A percentile compares a stretch with the other conserved stretches of the same genome.
phyloP scores from a whole-genome alignment of 192 early-diverging fungal genomes.

The Powellomyces hirtus region DNA sequence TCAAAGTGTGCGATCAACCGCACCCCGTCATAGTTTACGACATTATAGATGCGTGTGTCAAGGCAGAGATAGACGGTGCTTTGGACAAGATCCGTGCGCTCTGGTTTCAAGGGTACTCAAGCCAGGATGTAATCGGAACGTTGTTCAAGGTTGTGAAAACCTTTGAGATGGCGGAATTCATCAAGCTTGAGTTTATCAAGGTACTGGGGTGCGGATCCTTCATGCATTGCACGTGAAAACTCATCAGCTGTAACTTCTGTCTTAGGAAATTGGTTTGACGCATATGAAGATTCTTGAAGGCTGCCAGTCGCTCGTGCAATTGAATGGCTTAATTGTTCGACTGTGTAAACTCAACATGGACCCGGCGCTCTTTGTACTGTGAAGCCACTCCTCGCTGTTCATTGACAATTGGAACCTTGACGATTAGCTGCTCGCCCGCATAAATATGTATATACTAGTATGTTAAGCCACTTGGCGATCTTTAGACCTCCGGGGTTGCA shows the following conservation, averaged over 20 bases:
- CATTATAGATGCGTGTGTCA: slow-evolving; percentile 71
- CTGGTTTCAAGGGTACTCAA: slow-evolving; percentile 82
- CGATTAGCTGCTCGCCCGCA: too few relatives aligned
- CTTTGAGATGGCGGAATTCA: slow-evolving; percentile 68
- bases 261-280: slow-evolving; percentile 86
- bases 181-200: slow-evolving; percentile 84
- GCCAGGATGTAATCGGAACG: slow-evolving; percentile 88
- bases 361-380: slow-evolving; percentile 22
- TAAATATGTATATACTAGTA: too few relatives aligned
- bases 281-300: slow-evolving; percentile 94
- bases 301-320: slow-evolving; percentile 77
- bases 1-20: slow-evolving; percentile 96
- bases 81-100: slow-evolving; percentile 65
- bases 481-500: too few relatives aligned
- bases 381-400: background rate
- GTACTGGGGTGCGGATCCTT: too few relatives aligned
- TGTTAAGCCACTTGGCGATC: too few relatives aligned
- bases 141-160: slow-evolving; percentile 88
- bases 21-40: slow-evolving; percentile 78
- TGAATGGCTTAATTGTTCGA: slow-evolving; percentile 77
- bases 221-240: background rate
- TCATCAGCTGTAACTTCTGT: too few relatives aligned
- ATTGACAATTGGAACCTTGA: too few relatives aligned
- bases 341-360: slow-evolving; percentile 40
- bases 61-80: slow-evolving; percentile 70